Evolutionary conservation across 2,329 filamentous ascomycete genomes (phyloP).

Genomic region (Monilinia vaccinii-corymbosi): DNA sequence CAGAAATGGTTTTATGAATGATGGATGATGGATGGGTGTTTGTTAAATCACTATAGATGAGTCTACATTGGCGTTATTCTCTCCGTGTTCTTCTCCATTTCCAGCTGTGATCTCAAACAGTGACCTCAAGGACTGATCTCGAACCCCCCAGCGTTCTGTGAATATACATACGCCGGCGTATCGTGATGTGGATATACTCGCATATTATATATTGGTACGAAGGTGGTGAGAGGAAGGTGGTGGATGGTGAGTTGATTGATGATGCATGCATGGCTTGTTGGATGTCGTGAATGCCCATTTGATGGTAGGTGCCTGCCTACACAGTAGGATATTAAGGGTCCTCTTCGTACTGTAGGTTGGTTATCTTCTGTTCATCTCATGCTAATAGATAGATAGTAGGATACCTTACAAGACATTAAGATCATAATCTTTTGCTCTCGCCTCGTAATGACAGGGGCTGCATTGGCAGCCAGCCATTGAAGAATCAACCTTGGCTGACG

Average conservation of each 20-base stretch:
- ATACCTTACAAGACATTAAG: no score
- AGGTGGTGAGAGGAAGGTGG: no score
- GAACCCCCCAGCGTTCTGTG: no score
- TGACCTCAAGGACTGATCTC: no score
- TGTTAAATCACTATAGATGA: slow-evolving; percentile 2
- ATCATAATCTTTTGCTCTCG: neutral
- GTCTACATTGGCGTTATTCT: neutral
- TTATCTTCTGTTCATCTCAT: neutral
- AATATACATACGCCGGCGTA: no score
- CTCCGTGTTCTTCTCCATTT: neutral
- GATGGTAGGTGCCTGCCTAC: neutral
- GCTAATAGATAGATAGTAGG: neutral
- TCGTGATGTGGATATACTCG: no score
- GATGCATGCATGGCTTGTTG: no score
- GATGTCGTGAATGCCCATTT: neutral
- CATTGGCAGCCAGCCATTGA: neutral
- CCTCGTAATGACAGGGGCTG: neutral
- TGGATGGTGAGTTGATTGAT: no score
- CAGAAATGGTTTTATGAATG: neutral
- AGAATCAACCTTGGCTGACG: neutral
- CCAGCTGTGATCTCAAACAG: neutral
- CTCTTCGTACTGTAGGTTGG: neutral
- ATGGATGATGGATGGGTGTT: neutral
- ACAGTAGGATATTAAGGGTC: neutral
- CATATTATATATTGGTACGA: no score